Conservation (phyloP, 495 filamentous ascomycete genomes). For the Penicillium waksmanii region DNA sequence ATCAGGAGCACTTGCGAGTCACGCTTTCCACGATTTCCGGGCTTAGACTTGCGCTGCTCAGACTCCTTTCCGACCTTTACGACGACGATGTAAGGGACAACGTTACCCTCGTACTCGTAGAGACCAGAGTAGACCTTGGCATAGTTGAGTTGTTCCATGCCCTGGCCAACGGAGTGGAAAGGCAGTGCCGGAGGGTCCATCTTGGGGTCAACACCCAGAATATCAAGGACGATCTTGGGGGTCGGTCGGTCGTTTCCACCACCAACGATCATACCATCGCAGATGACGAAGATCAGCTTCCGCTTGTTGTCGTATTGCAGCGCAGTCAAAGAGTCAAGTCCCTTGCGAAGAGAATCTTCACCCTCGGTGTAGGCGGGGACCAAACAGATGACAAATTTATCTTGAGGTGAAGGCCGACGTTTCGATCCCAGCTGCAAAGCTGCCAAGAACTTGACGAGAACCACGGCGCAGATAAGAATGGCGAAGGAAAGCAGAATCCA, state of each 20-base stretch:
- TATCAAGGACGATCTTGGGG: conserved; percentile 95
- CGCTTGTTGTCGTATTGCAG: conserved; percentile 98
- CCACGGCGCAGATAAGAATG: conserved; percentile 77
- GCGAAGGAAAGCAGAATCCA: conserved; percentile 89
- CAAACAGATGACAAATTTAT: conserved; percentile 98
- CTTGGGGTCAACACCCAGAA: conserved; percentile 95
- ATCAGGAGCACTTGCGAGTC: conserved; percentile 87
- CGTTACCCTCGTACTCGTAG: conserved; percentile 96
- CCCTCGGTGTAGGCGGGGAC: conserved; percentile 98
- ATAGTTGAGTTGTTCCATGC: conserved; percentile 93
- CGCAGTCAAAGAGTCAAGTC: conserved; percentile 90
- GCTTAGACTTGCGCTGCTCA: conserved; percentile 88
- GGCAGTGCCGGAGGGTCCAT: conserved; percentile 92
- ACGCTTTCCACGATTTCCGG: conserved; percentile 97
- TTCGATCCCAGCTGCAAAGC: conserved; percentile 92
- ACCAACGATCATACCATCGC: conserved; percentile 96
- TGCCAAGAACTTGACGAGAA: conserved; percentile 95
- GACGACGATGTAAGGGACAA: conserved; percentile 93
- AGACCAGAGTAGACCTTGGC: conserved; percentile 98
- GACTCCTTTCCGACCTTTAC: conserved; percentile 98
- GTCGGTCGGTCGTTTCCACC: conserved; percentile 96
- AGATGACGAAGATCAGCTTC: conserved; percentile 91
- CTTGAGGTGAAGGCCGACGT: conserved; percentile 89
- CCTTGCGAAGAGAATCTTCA: conserved; percentile 89
- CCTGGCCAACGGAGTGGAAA: conserved; percentile 87